Base-by-base conservation (phyloP, 148 eudicot species). In the Rhododendron ferrugineum region DNA sequence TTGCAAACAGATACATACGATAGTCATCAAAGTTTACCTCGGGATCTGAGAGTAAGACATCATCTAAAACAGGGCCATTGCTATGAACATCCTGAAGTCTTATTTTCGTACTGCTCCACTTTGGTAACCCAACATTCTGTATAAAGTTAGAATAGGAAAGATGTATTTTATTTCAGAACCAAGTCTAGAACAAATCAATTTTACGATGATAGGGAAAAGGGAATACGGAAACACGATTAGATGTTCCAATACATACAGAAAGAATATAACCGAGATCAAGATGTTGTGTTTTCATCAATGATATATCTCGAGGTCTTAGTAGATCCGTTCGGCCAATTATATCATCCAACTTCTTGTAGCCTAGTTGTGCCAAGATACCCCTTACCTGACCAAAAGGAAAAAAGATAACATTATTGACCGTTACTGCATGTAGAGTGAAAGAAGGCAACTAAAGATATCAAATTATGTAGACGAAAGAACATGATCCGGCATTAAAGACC, bases 241-340 rank as follows among this genome's bases (percentile, higher is more conserved):
- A 40, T 16, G 14, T 50, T 20, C 84, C 18, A 68, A 62, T 86
- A 90, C 98, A 81, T 94, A 97, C 99, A 37, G 98, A 94, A 79
- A 95, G 93, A 83, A 97, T 49, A 87, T 91, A 92, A 73, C 91
- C 82, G 84, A 97, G 98, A 90, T 97, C 98, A 89, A 97, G 95
- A 94, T 97, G 99, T 87, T 94, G 99, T 73, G 99, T 97, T 90
- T 97, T 97, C 93, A 95, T 84, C 86, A 97, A 89, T 37, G 99
- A 95, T 64, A 97, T 92, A 87, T 97, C 98, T 83, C 95, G 94
- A 80, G 95, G 94, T 89, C 84, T 95, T 81, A 95, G 84, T 66
- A 97, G 87, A 81, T 97, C 98, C 52, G 98, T 95, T 89, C 92
- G 93, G 86, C 99, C 99, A 80, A 97, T 90, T 84, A 97, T 82